Conservation (phyloP, 1,284 basidiomycete genomes). For the Puccinia novopanici region DNA sequence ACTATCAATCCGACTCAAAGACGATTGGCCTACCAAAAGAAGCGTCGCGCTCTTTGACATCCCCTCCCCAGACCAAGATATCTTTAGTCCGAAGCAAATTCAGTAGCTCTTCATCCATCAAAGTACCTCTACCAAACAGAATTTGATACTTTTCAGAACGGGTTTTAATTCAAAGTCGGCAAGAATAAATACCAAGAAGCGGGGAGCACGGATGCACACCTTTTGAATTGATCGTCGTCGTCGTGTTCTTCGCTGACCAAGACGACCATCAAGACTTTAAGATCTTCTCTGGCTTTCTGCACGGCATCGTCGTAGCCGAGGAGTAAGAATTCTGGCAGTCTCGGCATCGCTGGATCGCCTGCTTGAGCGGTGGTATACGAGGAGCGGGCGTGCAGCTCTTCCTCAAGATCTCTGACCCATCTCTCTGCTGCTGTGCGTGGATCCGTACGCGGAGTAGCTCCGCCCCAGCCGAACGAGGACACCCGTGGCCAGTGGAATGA, state of each 20-base stretch:
- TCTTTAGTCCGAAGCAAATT: conserved; percentile 18
- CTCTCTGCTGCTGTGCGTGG: conserved; percentile 30
- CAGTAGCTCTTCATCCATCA: conserved; percentile 43
- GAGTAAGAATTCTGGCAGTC: conserved; percentile 42
- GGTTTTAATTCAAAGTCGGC: background rate
- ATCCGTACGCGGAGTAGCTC: conserved; percentile 3
- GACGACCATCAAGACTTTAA: conserved; percentile 48
- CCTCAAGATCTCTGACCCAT: conserved; percentile 46
- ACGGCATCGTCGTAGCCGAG: conserved; percentile 48
- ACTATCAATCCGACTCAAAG: background rate
- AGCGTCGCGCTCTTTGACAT: conserved; percentile 41
- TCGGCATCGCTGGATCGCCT: background rate
- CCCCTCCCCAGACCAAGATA: conserved; percentile 47
- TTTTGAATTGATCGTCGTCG: conserved; percentile 34
- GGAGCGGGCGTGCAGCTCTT: conserved; percentile 23
- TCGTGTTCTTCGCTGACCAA: conserved; percentile 46
- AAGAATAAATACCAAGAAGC: background rate
- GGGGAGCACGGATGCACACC: background rate
- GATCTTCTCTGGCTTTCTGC: conserved; percentile 32
- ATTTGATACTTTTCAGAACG: background rate
- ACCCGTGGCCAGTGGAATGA: conserved; percentile 31
- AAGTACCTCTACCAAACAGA: conserved; percentile 27
- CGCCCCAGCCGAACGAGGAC: conserved; percentile 15
- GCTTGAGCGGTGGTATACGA: conserved; percentile 35
- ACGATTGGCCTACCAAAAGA: conserved; percentile 8